Evolutionary conservation across 2,329 filamentous ascomycete species (phyloP).

Genomic region (Aspergillus sclerotialis): DNA sequence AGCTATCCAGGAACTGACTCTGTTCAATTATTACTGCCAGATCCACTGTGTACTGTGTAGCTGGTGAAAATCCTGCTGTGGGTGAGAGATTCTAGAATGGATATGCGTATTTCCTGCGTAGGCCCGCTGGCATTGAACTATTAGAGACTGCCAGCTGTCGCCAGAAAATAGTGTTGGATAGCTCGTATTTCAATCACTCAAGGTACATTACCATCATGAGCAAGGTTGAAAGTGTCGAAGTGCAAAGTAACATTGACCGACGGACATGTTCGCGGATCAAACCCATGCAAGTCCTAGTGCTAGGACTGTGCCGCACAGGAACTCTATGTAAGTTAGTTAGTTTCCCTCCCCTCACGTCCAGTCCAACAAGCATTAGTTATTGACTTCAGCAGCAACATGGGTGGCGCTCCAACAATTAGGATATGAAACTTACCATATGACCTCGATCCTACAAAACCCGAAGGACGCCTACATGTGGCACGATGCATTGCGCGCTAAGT

Average conservation of each 20-base stretch:
- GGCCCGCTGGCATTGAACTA: too few species aligned
- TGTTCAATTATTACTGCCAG: too few species aligned
- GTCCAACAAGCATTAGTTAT: neutral
- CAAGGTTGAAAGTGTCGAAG: conserved; percentile 5
- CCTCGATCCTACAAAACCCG: conserved; percentile 10
- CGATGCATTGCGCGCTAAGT: conserved; percentile 1
- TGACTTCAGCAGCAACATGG: conserved; percentile 5
- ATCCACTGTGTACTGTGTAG: too few species aligned
- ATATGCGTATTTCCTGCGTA: too few species aligned
- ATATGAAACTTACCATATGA: conserved; percentile 16
- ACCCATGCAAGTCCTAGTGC: conserved; percentile 14
- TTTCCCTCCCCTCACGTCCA: neutral
- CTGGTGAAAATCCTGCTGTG: too few species aligned
- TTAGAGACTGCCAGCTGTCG: too few species aligned
- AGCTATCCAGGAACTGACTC: too few species aligned
- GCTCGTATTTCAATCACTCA: too few species aligned
- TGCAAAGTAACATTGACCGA: conserved; percentile 7
- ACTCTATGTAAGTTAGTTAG: conserved; percentile 10
- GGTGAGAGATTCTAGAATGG: too few species aligned
- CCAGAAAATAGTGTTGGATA: too few species aligned
- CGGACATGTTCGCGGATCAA: conserved; percentile 7
- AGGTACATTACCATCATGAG: conserved; percentile 6
- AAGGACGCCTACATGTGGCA: conserved; percentile 5
- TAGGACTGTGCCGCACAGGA: conserved; percentile 14
- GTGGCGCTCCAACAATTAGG: conserved; percentile 16